Conservation (phyloP, 148 eudicot genomes). For the Selenicereus undatus region DNA sequence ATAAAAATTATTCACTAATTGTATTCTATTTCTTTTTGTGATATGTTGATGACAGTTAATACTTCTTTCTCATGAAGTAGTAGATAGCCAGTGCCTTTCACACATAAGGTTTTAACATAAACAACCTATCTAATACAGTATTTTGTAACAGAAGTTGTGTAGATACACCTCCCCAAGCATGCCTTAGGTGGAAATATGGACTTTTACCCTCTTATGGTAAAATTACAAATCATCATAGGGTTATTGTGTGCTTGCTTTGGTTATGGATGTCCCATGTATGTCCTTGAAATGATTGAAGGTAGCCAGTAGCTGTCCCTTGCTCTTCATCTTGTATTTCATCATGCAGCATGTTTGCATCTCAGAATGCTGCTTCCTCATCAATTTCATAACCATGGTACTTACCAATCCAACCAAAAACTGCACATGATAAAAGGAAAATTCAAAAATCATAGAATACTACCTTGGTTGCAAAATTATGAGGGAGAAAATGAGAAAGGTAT, state of each 20-base stretch:
- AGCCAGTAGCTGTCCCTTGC: constrained; percentile 52
- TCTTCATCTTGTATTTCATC: constrained; percentile 39
- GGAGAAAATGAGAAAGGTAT: background rate
- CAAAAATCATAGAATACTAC: background rate
- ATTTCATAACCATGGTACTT: constrained; percentile 54
- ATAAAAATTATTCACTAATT: no score
- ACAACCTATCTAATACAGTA: background rate
- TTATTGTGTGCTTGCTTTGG: constrained; percentile 41
- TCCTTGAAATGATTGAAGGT: constrained; percentile 53
- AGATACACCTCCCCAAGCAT: background rate
- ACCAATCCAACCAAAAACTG: constrained; percentile 53
- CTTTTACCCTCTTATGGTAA: no score
- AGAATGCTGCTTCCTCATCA: constrained; percentile 36
- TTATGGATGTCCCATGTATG: constrained; percentile 45
- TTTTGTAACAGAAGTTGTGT: background rate
- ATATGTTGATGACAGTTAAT: no score
- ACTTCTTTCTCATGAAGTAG: background rate
- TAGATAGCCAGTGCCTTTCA: background rate
- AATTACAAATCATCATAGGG: background rate
- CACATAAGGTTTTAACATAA: background rate
- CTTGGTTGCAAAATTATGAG: background rate
- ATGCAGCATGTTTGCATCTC: constrained; percentile 48
- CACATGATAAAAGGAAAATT: constrained; percentile 9
- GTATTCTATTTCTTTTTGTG: no score
- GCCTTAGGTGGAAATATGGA: background rate